Percentiles rank a stretch among this genome's conserved stretches.
Conservation (phyloP, 805 yeast species). For the Ogataea nakhonphanomensis region DNA sequence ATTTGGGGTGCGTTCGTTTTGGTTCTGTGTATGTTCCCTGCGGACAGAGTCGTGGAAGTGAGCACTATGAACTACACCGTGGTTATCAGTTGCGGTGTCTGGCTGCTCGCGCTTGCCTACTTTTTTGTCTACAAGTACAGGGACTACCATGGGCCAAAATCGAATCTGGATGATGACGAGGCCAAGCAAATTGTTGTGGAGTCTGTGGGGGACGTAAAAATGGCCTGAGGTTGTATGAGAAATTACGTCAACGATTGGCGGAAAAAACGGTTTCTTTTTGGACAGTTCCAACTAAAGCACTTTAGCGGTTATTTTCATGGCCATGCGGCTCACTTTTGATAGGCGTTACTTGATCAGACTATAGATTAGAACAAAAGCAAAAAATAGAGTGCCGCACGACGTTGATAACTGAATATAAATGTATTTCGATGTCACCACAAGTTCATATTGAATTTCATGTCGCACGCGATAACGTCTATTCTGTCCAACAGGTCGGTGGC, state of each 20-base stretch:
- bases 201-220: neutral
- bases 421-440: no score
- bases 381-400: neutral
- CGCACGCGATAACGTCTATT: constrained; percentile 3
- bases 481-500: constrained; percentile 7
- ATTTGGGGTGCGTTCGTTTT: constrained; percentile 52
- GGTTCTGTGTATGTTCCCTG: constrained; percentile 61
- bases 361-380: neutral
- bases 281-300: neutral
- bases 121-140: constrained; percentile 50
- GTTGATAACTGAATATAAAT: neutral
- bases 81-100: constrained; percentile 58
- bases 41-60: constrained; percentile 36
- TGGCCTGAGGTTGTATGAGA: neutral
- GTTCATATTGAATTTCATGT: neutral
- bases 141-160: constrained; percentile 52
- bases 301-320: constrained; percentile 3
- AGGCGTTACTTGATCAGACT: neutral
- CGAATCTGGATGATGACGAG: constrained; percentile 13
- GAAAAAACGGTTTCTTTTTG: neutral
- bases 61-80: constrained; percentile 68
- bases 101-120: constrained; percentile 50
- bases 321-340: constrained; percentile 2
- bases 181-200: neutral
- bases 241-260: neutral